Percentiles rank a stretch among this genome's conserved stretches.
phyloP scores from a whole-genome alignment of 2,329 filamentous ascomycete species.

The Diaporthe vexans region DNA sequence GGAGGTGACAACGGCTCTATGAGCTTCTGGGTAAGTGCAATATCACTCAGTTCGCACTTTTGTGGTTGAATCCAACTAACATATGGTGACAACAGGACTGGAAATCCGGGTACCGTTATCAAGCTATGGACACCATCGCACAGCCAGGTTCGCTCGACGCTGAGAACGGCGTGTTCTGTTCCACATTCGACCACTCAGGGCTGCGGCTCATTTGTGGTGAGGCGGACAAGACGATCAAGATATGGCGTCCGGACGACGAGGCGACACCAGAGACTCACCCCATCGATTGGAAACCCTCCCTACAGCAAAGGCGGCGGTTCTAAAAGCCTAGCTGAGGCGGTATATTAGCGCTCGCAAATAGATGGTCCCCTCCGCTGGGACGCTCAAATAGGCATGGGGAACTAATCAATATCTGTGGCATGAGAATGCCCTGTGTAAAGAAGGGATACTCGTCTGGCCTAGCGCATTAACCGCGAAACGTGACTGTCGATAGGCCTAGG shows the following conservation, averaged over 20 bases:
- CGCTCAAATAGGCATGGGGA: background rate
- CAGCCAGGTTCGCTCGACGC: constrained; percentile 95
- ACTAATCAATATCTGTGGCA: background rate
- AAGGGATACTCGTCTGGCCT: background rate
- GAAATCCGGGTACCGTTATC: constrained; percentile 95
- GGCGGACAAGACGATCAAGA: constrained; percentile 98
- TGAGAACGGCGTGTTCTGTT: constrained; percentile 94
- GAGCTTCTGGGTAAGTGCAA: constrained; percentile 78
- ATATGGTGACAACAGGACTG: constrained; percentile 71
- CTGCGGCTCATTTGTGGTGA: constrained; percentile 93
- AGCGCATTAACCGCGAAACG: too few species aligned
- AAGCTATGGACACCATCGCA: constrained; percentile 89
- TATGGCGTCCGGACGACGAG: constrained; percentile 94
- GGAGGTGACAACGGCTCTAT: constrained; percentile 97
- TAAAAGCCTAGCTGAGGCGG: constrained; percentile 52
- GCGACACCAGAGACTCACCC: constrained; percentile 94
- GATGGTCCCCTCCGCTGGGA: background rate
- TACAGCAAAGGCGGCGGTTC: constrained; percentile 81
- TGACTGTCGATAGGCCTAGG: background rate
- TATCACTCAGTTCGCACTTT: background rate
- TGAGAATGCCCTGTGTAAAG: background rate
- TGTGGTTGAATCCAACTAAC: background rate
- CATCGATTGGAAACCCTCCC: constrained; percentile 91
- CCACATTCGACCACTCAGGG: constrained; percentile 91
- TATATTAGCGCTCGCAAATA: background rate